Percentiles rank a stretch among this genome's conserved stretches.
Conservation (phyloP, 805 yeast species). For the Candida maltosa region DNA sequence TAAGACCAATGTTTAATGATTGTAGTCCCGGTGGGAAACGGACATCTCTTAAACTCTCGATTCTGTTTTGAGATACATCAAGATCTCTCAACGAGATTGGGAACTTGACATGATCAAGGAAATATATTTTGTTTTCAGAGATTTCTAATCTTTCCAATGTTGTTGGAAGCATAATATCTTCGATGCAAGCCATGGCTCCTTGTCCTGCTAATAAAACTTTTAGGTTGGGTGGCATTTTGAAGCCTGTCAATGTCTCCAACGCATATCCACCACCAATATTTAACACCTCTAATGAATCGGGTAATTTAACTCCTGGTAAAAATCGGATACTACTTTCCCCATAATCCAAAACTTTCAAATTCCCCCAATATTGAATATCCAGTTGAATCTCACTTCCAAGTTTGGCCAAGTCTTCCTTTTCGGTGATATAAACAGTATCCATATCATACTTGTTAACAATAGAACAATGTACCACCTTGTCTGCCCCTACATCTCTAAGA, state of each 20-base stretch:
- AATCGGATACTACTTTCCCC: conserved; percentile 34
- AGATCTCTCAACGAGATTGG: conserved; percentile 26
- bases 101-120: conserved; percentile 36
- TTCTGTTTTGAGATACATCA: conserved; percentile 37
- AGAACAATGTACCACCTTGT: conserved; percentile 35
- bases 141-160: conserved; percentile 31
- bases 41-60: conserved; percentile 35
- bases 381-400: conserved; percentile 35
- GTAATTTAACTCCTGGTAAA: conserved; percentile 38
- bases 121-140: conserved; percentile 35
- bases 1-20: conserved; percentile 28
- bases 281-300: conserved; percentile 33
- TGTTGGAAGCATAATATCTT: conserved; percentile 32
- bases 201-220: conserved; percentile 28
- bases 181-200: conserved; percentile 32
- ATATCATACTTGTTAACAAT: conserved; percentile 34
- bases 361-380: conserved; percentile 33
- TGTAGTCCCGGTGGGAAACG: conserved; percentile 32
- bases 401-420: conserved; percentile 25
- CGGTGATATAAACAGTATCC: conserved; percentile 32
- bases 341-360: conserved; percentile 32
- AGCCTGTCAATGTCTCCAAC: conserved; percentile 36
- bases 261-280: conserved; percentile 40
- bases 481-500: conserved; percentile 19
- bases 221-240: conserved; percentile 33